Evolutionary conservation across 352 stramenopile species (phyloP), one percentile per base, ranked within the genome.

Genomic region (Pythium angustatum): DNA sequence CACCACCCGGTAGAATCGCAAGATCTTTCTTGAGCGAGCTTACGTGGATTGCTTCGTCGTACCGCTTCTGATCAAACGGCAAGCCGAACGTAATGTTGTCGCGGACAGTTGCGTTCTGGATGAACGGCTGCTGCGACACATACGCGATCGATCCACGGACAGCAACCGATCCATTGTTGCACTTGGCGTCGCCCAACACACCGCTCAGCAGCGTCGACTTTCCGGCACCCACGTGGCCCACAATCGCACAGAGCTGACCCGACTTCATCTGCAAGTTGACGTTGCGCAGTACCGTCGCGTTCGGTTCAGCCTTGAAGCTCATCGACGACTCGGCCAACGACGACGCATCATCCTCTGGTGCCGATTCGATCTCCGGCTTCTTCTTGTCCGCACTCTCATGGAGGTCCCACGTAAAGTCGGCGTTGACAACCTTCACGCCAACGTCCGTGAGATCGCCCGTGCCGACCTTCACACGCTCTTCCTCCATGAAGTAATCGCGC

Each of bases 21-120:
- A 99, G 66, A 65, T 99, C 96, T 51, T 93, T 85, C 19, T 76
- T 69, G 24, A 98, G 76, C 33, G 71, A 71, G 43, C 96, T 76
- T 38, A 93, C 83, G 40, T 79, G 71, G 61, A 95, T 54, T 0
- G 73, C 73, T 47, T 78, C 68, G 8, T 73, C 65, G 58, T 87
- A 87, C 10, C 66, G 65, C 27, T 52, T 49, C 2, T 68, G 28
- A 26, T 85, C 75, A 14, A 83, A 78, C 9, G 77, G 59, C 21
- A 72, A 43, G 9, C 71, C 77, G 43, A 85, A 85, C 34, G 59
- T 68, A 53, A 85, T 80, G 55, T 85, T 85, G 22, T 85, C 75
- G 19, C 71, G 70, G 22, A 85, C 69, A 6, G 68, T 82, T 38
- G 73, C 71, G 44, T 81, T 78, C 61, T 83, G 77, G 31, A 85